phyloP scores from a whole-genome alignment of 495 filamentous ascomycete species.

The Cercophora samala region DNA sequence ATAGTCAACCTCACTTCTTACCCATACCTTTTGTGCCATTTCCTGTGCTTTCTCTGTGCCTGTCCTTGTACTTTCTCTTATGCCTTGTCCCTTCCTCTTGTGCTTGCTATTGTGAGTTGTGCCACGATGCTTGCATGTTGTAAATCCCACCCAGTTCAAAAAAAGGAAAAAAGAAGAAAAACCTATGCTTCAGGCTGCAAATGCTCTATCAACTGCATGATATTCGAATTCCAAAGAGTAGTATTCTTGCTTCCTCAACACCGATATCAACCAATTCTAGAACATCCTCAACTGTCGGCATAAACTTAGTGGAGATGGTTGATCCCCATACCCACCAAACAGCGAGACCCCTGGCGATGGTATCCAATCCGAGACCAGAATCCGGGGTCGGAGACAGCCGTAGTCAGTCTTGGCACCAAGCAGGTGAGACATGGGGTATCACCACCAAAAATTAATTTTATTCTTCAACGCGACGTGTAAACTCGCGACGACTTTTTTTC shows the following conservation, averaged over 20 bases:
- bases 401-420: neutral
- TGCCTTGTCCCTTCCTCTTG: no score
- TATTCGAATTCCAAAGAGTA: slow-evolving; percentile 6
- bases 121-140: no score
- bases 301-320: neutral
- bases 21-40: neutral
- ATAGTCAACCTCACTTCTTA: slow-evolving; percentile 14
- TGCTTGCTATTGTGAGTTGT: no score
- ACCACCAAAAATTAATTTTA: neutral
- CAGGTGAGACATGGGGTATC: neutral
- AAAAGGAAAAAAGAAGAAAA: no score
- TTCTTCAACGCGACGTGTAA: slow-evolving; percentile 5
- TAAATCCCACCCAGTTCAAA: no score
- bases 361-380: neutral
- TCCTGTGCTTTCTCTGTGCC: neutral
- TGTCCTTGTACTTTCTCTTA: no score
- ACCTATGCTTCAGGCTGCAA: no score
- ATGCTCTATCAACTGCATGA: neutral
- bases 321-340: neutral
- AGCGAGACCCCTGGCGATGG: neutral
- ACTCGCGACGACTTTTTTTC: slow-evolving; percentile 1
- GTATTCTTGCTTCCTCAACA: slow-evolving; percentile 4
- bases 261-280: slow-evolving; percentile 5
- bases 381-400: neutral
- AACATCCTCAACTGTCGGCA: neutral